Percentiles rank a stretch among this genome's conserved stretches.
Evolutionary conservation across 192 early-diverging fungal species (phyloP).

Genomic region (Coemansia sp.): DNA sequence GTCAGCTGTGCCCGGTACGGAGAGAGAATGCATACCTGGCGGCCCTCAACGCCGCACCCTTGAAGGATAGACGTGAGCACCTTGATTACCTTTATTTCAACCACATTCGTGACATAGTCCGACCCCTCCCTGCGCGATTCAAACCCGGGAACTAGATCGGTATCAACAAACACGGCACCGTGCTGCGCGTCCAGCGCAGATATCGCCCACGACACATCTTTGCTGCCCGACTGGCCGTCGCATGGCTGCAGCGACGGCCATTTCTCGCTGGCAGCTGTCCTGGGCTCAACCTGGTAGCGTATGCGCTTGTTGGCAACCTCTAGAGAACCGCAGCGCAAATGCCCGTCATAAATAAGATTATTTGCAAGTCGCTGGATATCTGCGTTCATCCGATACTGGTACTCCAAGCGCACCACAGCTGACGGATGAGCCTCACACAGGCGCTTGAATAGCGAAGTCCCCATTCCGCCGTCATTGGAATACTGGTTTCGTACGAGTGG

Average conservation of each 20-base stretch:
- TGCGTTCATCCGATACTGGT: slow-evolving; percentile 92
- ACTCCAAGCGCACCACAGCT: slow-evolving; percentile 67
- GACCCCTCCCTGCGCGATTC: slow-evolving; percentile 58
- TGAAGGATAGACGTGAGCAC: slow-evolving; percentile 60
- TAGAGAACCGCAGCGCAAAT: slow-evolving; percentile 71
- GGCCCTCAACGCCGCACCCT: slow-evolving; percentile 62
- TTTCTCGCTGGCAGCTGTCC: slow-evolving; percentile 4
- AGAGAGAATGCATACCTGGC: slow-evolving; percentile 78
- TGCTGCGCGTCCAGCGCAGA: slow-evolving; percentile 62
- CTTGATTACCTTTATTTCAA: slow-evolving; percentile 65
- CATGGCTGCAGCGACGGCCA: slow-evolving; percentile 14
- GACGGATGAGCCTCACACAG: slow-evolving; percentile 81
- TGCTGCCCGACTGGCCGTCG: slow-evolving; percentile 19
- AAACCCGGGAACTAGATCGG: slow-evolving; percentile 64
- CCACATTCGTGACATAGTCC: slow-evolving; percentile 68
- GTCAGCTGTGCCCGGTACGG: slow-evolving; percentile 77
- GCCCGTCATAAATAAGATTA: slow-evolving; percentile 74
- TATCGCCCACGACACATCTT: slow-evolving; percentile 60
- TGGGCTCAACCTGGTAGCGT: slow-evolving; percentile 22
- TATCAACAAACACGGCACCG: slow-evolving; percentile 78
- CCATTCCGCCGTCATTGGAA: slow-evolving; percentile 39
- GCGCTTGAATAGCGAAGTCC: slow-evolving; percentile 74
- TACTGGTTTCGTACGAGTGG: slow-evolving; percentile 70
- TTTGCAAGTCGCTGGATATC: slow-evolving; percentile 89
- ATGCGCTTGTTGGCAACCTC: slow-evolving; percentile 61